phyloP scores from a whole-genome alignment of 2,329 filamentous ascomycete genomes.

The Nigrograna mackinnonii region DNA sequence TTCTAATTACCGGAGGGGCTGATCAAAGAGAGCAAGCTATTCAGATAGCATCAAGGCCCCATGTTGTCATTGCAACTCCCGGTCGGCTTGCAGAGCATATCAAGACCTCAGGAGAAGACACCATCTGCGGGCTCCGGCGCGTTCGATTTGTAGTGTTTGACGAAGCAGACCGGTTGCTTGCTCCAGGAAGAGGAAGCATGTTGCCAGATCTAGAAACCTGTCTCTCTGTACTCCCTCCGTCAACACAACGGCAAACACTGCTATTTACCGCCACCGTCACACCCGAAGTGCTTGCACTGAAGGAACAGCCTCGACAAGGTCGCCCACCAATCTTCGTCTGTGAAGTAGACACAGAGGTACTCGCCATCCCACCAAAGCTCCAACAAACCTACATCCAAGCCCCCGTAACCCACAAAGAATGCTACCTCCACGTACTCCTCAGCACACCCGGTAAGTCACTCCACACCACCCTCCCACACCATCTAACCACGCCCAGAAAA shows the following conservation, averaged over 20 bases:
- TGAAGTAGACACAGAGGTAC: slow-evolving; percentile 73
- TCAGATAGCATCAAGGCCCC: slow-evolving; percentile 77
- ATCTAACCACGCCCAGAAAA: slow-evolving; percentile 56
- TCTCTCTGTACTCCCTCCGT: slow-evolving; percentile 76
- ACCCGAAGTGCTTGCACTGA: slow-evolving; percentile 84
- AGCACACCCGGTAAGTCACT: slow-evolving; percentile 56
- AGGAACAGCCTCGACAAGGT: slow-evolving; percentile 72
- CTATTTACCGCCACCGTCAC: slow-evolving; percentile 97
- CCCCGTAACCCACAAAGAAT: slow-evolving; percentile 89
- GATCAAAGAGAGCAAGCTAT: slow-evolving; percentile 94
- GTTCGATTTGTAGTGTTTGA: slow-evolving; percentile 89
- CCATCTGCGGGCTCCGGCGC: slow-evolving; percentile 76
- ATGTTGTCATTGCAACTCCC: slow-evolving; percentile 92
- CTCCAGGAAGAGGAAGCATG: slow-evolving; percentile 80
- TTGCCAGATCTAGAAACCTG: slow-evolving; percentile 92
- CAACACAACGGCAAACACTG: slow-evolving; percentile 82
- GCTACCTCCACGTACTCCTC: slow-evolving; percentile 89
- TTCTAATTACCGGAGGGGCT: slow-evolving; percentile 88
- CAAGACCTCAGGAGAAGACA: slow-evolving; percentile 87
- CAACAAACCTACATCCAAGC: slow-evolving; percentile 85
- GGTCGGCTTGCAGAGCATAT: slow-evolving; percentile 91
- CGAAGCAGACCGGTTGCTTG: slow-evolving; percentile 88
- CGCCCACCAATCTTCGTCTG: slow-evolving; percentile 84
- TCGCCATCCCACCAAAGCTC: slow-evolving; percentile 80
- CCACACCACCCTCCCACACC: neutral